Evolutionary conservation across 345 rosid species (phyloP).

Genomic region (Corymbia maculata): DNA sequence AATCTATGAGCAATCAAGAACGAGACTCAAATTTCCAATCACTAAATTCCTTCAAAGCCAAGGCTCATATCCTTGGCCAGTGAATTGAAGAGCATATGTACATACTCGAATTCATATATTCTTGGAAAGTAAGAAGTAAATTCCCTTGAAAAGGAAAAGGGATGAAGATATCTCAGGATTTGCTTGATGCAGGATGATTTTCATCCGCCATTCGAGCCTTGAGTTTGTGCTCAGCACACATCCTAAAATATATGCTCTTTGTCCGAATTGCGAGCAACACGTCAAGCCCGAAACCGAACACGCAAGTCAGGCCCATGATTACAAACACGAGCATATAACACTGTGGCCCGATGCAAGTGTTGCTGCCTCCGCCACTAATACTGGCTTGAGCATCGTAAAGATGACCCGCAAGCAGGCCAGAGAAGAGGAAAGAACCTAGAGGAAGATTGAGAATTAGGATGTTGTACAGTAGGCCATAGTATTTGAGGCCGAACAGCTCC

Average conservation of each 20-base stretch:
- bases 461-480: slow-evolving; percentile 39
- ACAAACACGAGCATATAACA: slow-evolving; percentile 33
- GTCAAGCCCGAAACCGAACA: slow-evolving; percentile 36
- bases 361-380: slow-evolving; percentile 20
- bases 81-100: not conserved
- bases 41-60: not conserved
- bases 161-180: not conserved
- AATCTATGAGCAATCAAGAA: not conserved
- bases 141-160: not conserved
- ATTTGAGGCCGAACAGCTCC: slow-evolving; percentile 49
- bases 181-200: not conserved
- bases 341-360: slow-evolving; percentile 37
- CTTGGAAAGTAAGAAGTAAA: slow-evolving; percentile 39
- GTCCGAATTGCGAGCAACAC: slow-evolving; percentile 27
- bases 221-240: slow-evolving; percentile 1
- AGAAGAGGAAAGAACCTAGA: slow-evolving; percentile 48
- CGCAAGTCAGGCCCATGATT: slow-evolving; percentile 34
- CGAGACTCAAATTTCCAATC: not conserved
- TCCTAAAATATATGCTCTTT: slow-evolving; percentile 20
- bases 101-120: not conserved
- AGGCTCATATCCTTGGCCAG: not conserved
- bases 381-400: slow-evolving; percentile 47
- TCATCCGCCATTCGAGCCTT: not conserved
- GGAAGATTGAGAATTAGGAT: slow-evolving; percentile 40
- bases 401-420: slow-evolving; percentile 53